A percentile compares a stretch with the other conserved stretches of the same genome.
phyloP scores from a whole-genome alignment of 352 stramenopile species.

The Phytophthora pseudosyringae region DNA sequence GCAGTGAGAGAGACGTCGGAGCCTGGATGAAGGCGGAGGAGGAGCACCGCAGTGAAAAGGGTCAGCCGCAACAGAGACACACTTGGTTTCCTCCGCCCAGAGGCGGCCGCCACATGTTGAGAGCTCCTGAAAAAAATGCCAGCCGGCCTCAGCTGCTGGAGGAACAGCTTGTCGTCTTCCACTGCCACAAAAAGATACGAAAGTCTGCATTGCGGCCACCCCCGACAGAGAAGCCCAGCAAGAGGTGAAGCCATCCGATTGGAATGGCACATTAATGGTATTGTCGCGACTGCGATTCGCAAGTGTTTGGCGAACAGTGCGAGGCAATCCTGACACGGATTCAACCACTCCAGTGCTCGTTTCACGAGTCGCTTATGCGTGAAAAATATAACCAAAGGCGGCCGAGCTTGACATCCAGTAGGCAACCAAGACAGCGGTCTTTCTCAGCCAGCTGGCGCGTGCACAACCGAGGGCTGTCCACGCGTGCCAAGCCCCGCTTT shows the following conservation, averaged over 20 bases:
- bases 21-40: slow-evolving; percentile 19
- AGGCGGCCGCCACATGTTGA: slow-evolving; percentile 20
- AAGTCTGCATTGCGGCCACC: slow-evolving; percentile 5
- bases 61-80: slow-evolving; percentile 13
- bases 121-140: slow-evolving; percentile 28
- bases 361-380: too few species aligned
- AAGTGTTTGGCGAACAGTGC: neutral
- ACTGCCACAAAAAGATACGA: slow-evolving; percentile 23
- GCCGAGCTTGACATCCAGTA: slow-evolving; percentile 19
- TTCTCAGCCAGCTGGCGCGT: slow-evolving; percentile 32
- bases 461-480: slow-evolving; percentile 18
- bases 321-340: neutral
- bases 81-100: slow-evolving; percentile 12
- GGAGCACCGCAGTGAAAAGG: slow-evolving; percentile 11
- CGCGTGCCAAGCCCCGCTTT: slow-evolving; percentile 15
- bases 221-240: slow-evolving; percentile 4
- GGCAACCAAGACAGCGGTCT: slow-evolving; percentile 12
- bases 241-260: slow-evolving; percentile 2
- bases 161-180: slow-evolving; percentile 10
- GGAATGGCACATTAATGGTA: neutral
- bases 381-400: too few species aligned
- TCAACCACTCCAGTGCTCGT: neutral
- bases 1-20: slow-evolving; percentile 6
- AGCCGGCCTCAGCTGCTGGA: slow-evolving; percentile 31
- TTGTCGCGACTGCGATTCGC: neutral